phyloP scores from a whole-genome alignment of 1,139 yeast genomes.

The Pneumocystis canis region DNA sequence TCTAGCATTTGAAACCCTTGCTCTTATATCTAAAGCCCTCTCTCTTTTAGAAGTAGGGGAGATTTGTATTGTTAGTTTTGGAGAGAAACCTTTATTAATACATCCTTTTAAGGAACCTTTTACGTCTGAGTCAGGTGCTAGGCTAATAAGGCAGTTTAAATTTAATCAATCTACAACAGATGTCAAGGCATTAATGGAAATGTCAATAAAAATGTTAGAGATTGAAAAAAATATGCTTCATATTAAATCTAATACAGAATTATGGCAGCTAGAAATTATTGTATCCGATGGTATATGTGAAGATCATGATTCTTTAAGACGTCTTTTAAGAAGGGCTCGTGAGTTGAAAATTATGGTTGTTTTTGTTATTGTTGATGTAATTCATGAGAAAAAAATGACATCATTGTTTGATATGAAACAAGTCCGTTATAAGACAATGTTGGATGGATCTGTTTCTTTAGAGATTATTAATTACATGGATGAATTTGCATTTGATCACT shows the following conservation, averaged over 20 bases:
- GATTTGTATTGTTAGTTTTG: slow-evolving; percentile 78
- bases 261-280: slow-evolving; percentile 89
- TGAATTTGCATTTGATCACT: slow-evolving; percentile 90
- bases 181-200: slow-evolving; percentile 54
- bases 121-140: slow-evolving; percentile 68
- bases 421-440: slow-evolving; percentile 60
- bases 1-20: slow-evolving; percentile 86
- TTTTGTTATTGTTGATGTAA: slow-evolving; percentile 85
- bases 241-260: slow-evolving; percentile 32
- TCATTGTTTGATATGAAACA: slow-evolving; percentile 92
- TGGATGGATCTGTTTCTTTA: slow-evolving; percentile 55
- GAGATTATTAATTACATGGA: slow-evolving; percentile 78
- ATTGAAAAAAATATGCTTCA: slow-evolving; percentile 37
- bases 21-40: slow-evolving; percentile 83
- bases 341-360: slow-evolving; percentile 91
- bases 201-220: slow-evolving; percentile 61
- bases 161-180: slow-evolving; percentile 84
- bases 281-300: slow-evolving; percentile 95
- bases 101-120: slow-evolving; percentile 85
- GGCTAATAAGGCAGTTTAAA: slow-evolving; percentile 74
- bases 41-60: slow-evolving; percentile 93
- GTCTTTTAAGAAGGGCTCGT: slow-evolving; percentile 79
- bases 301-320: slow-evolving; percentile 67
- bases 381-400: slow-evolving; percentile 47
- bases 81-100: slow-evolving; percentile 67